These are phyloP conservation scores for Naganishia antarctica DNA, from an alignment of 768 basidiomycete species.

Conservation along the genomic window DNA sequence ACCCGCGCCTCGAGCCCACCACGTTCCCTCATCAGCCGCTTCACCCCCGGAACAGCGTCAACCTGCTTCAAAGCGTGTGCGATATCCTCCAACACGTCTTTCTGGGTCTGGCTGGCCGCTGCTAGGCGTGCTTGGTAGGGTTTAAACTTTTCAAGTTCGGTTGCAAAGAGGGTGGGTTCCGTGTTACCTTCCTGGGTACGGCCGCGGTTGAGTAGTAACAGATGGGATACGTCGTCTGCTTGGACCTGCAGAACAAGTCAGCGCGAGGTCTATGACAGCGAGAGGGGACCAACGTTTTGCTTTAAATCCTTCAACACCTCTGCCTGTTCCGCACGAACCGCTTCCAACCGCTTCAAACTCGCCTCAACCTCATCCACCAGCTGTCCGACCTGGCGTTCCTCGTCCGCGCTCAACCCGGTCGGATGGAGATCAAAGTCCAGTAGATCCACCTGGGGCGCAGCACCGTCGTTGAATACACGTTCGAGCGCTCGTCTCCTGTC, in stretches of 20 bases:
- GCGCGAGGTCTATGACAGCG: not conserved
- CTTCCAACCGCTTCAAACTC: slow-evolving; percentile 66
- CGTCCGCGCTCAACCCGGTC: slow-evolving; percentile 54
- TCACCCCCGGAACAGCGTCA: slow-evolving; percentile 64
- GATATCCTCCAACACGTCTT: slow-evolving; percentile 68
- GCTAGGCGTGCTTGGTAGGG: slow-evolving; percentile 80
- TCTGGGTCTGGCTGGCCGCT: slow-evolving; percentile 72
- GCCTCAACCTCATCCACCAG: slow-evolving; percentile 78
- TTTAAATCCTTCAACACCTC: slow-evolving; percentile 90
- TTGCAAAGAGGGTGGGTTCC: slow-evolving; percentile 81
- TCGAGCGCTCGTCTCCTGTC: slow-evolving; percentile 52
- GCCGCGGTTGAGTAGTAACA: slow-evolving; percentile 75
- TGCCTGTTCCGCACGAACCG: slow-evolving; percentile 76
- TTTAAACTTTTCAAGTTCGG: slow-evolving; percentile 91
- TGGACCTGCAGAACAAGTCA: slow-evolving; percentile 62
- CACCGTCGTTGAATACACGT: slow-evolving; percentile 52
- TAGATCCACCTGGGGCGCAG: slow-evolving; percentile 55
- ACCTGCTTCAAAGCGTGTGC: slow-evolving; percentile 67
- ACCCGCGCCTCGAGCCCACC: slow-evolving; percentile 62
- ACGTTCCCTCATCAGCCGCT: not conserved
- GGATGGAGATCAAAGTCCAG: slow-evolving; percentile 72
- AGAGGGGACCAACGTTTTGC: slow-evolving; percentile 65
- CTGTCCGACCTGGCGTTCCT: slow-evolving; percentile 59
- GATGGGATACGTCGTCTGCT: slow-evolving; percentile 91
- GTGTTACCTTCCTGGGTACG: slow-evolving; percentile 63